Base-by-base conservation (phyloP, 108 stramenopile genomes). In the Cylindrotheca fusiformis region DNA sequence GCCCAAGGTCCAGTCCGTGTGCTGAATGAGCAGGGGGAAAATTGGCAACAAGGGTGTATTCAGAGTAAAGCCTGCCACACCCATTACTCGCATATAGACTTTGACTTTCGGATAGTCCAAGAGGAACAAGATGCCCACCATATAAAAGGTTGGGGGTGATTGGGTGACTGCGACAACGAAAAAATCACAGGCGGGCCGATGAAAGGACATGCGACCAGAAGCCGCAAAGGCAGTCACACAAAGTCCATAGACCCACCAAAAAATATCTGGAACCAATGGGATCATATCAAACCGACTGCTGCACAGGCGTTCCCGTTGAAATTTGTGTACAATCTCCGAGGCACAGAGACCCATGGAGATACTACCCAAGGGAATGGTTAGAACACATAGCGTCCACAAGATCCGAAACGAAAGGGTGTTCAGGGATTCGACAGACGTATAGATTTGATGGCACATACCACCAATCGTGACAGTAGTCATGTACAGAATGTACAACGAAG, bases 141-240 rank as follows among this genome's bases (percentile, higher is more conserved):
- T 52, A 56, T 91, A 95, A 44, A 80, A 68, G 0, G 90, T 93
- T 12, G 86, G 60, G 0, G 82, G 80, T 32, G 77, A 71, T 57
- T 95, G 94, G 6, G 89, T 90, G 10, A 75, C 78, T 0, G 89
- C 94, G 0, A 88, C 88, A 57, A 95, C 74, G 63, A 95, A 95
- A 45, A 91, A 91, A 58, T 95, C 94, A 58, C 91, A 93, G 8
- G 91, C 94, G 2, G 94, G 94, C 21, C 91, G 84, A 58, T 91
- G 81, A 59, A 74, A 91, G 50, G 77, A 80, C 55, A 90, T 74
- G 48, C 69, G 74, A 21, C 90, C 90, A 32, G 53, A 53, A 5
- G 69, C 77, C 44, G 75, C 73, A 27, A 84, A 65, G 19, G 49
- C 47, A 0, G 86, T 74, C 24, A 81, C 63, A 57, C 58, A 67